Conservation (phyloP, 1,139 yeast species). For the Groenewaldozyma auringiensis region DNA sequence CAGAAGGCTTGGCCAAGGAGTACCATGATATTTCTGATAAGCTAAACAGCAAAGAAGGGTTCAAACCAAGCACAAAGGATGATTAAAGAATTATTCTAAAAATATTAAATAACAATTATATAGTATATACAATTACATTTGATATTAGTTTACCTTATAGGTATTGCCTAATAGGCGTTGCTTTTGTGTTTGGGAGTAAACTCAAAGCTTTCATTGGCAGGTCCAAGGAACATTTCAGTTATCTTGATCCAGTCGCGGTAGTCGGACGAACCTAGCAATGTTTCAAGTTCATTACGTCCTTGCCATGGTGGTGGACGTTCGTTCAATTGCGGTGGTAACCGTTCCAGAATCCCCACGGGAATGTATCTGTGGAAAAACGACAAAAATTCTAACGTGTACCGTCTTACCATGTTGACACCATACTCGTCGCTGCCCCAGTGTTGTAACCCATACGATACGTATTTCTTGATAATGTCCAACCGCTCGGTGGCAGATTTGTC, state of each 20-base stretch:
- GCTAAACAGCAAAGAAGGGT: conserved; percentile 26
- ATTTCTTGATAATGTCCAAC: conserved; percentile 60
- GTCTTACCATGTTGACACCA: conserved; percentile 80
- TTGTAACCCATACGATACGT: conserved; percentile 73
- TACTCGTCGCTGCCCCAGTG: conserved; percentile 99
- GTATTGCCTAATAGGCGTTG: conserved; percentile 49
- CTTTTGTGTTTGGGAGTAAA: conserved; percentile 94
- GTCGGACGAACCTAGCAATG: conserved; percentile 75
- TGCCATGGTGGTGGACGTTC: conserved; percentile 92
- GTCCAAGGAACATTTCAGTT: conserved; percentile 93
- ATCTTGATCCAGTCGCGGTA: conserved; percentile 93
- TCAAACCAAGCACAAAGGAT: conserved; percentile 23
- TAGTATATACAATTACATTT: neutral
- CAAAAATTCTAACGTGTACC: conserved; percentile 89
- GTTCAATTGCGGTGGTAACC: conserved; percentile 79
- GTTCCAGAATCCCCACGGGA: conserved; percentile 87
- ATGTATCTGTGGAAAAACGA: conserved; percentile 91
- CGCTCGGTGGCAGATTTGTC: conserved; percentile 91
- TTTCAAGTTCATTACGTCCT: conserved; percentile 92
- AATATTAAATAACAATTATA: neutral
- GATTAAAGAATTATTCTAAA: conserved; percentile 3
- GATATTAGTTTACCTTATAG: neutral
- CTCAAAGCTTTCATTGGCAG: conserved; percentile 62
- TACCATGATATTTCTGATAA: conserved; percentile 45
- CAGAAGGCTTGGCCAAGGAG: conserved; percentile 56